Conservation (phyloP, 148 eudicot species). For the Camellia granthamiana region DNA sequence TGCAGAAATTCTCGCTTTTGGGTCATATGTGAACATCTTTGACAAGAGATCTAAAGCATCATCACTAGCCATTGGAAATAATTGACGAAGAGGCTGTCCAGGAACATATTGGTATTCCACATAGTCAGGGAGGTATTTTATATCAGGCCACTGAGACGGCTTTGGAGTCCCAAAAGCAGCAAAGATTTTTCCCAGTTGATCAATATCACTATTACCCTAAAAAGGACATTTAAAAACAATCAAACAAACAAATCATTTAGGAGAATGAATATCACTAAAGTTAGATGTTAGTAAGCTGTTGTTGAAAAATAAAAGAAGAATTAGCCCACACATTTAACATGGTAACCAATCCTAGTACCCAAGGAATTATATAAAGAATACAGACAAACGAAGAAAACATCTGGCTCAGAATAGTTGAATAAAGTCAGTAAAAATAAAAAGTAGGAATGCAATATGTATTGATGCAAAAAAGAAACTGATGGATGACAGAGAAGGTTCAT, state of each 20-base stretch:
- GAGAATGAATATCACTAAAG: background rate
- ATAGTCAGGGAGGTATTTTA: slow-evolving; percentile 87
- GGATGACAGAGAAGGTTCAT: background rate
- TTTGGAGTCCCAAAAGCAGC: slow-evolving; percentile 97
- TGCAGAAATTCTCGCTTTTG: slow-evolving; percentile 78
- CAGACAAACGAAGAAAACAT: background rate
- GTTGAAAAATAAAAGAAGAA: background rate
- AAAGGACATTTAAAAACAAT: slow-evolving; percentile 9
- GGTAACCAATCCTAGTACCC: background rate
- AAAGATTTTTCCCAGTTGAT: slow-evolving; percentile 95
- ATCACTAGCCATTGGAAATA: slow-evolving; percentile 96
- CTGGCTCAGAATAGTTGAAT: background rate
- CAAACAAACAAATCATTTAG: slow-evolving; percentile 4
- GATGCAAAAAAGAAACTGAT: background rate
- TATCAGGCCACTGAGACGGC: slow-evolving; percentile 87
- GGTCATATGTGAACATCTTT: slow-evolving; percentile 92
- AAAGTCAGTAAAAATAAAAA: background rate
- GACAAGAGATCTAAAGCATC: slow-evolving; percentile 88
- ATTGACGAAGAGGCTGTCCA: slow-evolving; percentile 69
- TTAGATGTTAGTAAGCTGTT: background rate
- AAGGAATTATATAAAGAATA: background rate
- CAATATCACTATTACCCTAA: slow-evolving; percentile 96
- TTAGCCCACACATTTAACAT: background rate
- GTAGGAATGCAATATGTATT: background rate
- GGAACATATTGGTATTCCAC: slow-evolving; percentile 86